phyloP scores from a whole-genome alignment of 768 basidiomycete genomes.

The Lactifluus hygrophoroides region DNA sequence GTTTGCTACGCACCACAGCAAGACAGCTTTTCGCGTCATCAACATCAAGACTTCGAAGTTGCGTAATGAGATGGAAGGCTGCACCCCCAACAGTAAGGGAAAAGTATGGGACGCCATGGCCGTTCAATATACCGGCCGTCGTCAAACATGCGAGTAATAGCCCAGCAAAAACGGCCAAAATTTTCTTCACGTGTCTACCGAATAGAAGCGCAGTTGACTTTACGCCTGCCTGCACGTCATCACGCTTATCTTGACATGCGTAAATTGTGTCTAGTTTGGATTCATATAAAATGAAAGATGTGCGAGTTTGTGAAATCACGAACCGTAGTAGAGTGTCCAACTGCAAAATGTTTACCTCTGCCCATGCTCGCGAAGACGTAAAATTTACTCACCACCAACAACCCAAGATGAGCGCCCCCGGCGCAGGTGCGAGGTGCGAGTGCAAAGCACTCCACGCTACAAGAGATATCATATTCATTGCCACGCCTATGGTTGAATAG shows the following conservation, averaged over 20 bases:
- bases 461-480: slow-evolving; percentile 19
- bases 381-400: neutral
- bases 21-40: slow-evolving; percentile 10
- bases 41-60: slow-evolving; percentile 1
- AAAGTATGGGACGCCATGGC: slow-evolving; percentile 18
- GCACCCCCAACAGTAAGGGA: slow-evolving; percentile 4
- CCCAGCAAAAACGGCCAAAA: slow-evolving; percentile 35
- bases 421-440: neutral
- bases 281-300: slow-evolving; percentile 25
- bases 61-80: neutral
- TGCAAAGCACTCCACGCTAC: slow-evolving; percentile 16
- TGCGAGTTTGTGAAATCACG: neutral
- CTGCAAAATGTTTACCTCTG: neutral
- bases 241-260: slow-evolving; percentile 51
- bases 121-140: slow-evolving; percentile 25
- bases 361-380: neutral
- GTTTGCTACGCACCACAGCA: neutral
- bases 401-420: neutral
- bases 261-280: slow-evolving; percentile 50
- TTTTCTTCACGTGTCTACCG: slow-evolving; percentile 34
- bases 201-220: slow-evolving; percentile 60
- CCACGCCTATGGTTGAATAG: slow-evolving; percentile 13
- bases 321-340: slow-evolving; percentile 20
- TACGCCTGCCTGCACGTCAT: slow-evolving; percentile 49
- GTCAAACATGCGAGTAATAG: slow-evolving; percentile 23